These are phyloP conservation scores for Bothriochloa decipiens DNA, from an alignment of 176 grass and related monocot species.

Conservation along the genomic window DNA sequence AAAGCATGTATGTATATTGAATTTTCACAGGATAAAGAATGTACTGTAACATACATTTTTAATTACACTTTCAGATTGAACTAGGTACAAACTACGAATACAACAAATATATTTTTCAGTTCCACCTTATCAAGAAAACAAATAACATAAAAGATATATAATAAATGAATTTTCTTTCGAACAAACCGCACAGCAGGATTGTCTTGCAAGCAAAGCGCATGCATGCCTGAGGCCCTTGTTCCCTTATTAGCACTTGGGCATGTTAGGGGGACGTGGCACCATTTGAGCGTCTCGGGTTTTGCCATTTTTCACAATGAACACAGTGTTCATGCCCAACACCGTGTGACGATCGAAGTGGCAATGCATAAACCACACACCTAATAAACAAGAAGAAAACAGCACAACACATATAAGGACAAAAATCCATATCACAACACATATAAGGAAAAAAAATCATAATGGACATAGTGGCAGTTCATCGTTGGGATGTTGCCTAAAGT, in stretches of 20 bases:
- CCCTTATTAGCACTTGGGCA: slow-evolving; percentile 49
- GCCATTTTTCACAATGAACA: slow-evolving; percentile 66
- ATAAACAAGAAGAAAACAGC: neutral
- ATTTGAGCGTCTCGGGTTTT: neutral
- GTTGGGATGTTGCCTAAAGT: too few species aligned
- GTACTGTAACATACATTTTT: neutral
- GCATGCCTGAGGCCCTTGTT: neutral
- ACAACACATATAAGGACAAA: neutral
- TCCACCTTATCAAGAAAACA: neutral
- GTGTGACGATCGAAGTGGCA: slow-evolving; percentile 64
- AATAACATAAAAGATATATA: neutral
- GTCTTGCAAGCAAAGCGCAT: neutral
- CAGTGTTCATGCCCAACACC: slow-evolving; percentile 65
- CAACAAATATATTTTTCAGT: neutral
- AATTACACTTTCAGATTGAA: neutral
- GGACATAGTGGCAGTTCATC: neutral
- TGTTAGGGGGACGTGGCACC: slow-evolving; percentile 45
- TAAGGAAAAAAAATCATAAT: too few species aligned
- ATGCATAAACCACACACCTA: slow-evolving; percentile 78
- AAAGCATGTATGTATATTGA: too few species aligned
- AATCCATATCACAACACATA: neutral
- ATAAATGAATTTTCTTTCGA: neutral
- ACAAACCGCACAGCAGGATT: too few species aligned
- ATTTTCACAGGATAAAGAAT: too few species aligned
- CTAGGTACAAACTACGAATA: neutral